These are phyloP conservation scores for Sporothrix pseudoabietina DNA, from an alignment of 2,329 filamentous ascomycete genomes.

Conservation along the genomic window DNA sequence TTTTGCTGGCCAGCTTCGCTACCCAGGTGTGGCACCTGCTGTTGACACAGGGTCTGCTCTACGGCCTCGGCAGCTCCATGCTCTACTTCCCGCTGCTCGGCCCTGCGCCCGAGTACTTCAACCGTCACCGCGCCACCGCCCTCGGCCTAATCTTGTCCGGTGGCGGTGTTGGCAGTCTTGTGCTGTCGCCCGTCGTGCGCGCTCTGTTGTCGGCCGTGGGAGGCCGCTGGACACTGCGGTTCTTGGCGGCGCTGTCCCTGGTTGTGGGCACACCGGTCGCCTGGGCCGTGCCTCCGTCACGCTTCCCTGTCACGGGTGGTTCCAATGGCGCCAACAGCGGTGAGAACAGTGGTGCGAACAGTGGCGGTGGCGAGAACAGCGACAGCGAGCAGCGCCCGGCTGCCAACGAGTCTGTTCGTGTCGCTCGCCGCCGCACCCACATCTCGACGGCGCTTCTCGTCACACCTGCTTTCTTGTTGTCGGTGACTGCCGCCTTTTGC, in stretches of 20 bases:
- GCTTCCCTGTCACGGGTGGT: constrained; percentile 37
- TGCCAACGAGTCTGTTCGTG: constrained; percentile 33
- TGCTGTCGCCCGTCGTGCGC: constrained; percentile 47
- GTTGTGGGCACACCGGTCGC: constrained; percentile 46
- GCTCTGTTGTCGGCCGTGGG: constrained; percentile 48
- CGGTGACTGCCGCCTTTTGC: constrained; percentile 75
- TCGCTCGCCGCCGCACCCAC: constrained; percentile 41
- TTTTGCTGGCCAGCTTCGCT: constrained; percentile 46
- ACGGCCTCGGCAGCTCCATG: constrained; percentile 49
- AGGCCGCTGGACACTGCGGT: constrained; percentile 49
- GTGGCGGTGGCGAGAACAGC: background rate
- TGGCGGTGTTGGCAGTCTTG: constrained; percentile 48
- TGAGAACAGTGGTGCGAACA: background rate
- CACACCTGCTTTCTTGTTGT: constrained; percentile 91
- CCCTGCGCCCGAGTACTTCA: constrained; percentile 54
- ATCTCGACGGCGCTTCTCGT: constrained; percentile 67
- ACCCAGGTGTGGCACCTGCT: constrained; percentile 47
- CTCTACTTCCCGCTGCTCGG: constrained; percentile 49
- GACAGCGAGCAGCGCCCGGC: constrained; percentile 9
- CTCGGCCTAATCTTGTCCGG: constrained; percentile 51
- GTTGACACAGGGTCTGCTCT: constrained; percentile 48
- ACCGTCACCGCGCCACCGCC: constrained; percentile 49
- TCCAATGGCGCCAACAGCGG: background rate
- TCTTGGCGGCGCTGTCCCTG: constrained; percentile 45
- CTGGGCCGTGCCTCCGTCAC: constrained; percentile 45